Evolutionary conservation across 257 asterid species (phyloP).

Genomic region (Rehmannia glutinosa): DNA sequence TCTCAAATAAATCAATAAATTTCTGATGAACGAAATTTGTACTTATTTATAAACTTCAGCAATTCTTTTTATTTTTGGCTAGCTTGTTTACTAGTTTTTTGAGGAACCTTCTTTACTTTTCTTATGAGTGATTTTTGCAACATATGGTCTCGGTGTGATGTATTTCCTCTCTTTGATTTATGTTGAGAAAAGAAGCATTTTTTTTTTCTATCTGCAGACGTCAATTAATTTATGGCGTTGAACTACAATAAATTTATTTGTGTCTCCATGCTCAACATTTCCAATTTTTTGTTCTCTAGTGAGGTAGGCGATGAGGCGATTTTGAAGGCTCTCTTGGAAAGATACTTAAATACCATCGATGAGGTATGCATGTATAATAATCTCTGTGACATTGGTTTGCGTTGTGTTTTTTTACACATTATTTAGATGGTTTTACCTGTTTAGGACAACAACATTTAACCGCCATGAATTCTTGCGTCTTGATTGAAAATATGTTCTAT

Average conservation of each 20-base stretch:
- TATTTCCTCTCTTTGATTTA: constrained; percentile 5
- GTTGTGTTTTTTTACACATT: constrained; percentile 5
- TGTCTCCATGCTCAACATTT: constrained; percentile 16
- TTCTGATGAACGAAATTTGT: neutral
- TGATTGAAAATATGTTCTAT: neutral
- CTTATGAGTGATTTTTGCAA: constrained; percentile 1
- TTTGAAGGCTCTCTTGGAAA: constrained; percentile 70
- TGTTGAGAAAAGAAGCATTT: constrained; percentile 6
- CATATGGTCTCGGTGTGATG: neutral
- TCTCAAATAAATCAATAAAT: constrained; percentile 10
- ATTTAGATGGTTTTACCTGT: constrained; percentile 12
- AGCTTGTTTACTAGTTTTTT: neutral
- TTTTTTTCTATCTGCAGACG: too few species aligned
- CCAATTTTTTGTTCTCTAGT: constrained; percentile 38
- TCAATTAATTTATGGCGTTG: neutral
- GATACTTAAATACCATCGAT: constrained; percentile 52
- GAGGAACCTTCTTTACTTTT: neutral
- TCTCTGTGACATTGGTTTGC: neutral
- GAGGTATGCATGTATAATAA: constrained; percentile 45
- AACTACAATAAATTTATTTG: constrained; percentile 2
- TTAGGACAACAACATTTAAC: neutral
- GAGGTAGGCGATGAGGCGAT: constrained; percentile 93
- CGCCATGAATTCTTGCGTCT: neutral
- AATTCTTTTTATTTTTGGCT: neutral
- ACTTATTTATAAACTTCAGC: neutral